Evolutionary conservation across 2,329 filamentous ascomycete genomes (phyloP).

Genomic region (Pseudogymnoascus verrucosus): DNA sequence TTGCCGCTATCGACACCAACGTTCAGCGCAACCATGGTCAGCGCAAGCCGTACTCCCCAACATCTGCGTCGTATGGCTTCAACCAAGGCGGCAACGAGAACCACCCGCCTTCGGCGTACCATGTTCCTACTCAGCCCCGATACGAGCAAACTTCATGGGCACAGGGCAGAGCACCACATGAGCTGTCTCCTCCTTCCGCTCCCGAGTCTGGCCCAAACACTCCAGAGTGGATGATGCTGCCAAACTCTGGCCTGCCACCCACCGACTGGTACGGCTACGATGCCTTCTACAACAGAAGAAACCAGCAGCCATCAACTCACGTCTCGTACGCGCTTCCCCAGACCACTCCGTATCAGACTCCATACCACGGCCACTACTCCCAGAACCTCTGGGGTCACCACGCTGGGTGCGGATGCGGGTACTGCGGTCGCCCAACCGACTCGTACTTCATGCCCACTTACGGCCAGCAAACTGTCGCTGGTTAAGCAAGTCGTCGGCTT

Average conservation of each 20-base stretch:
- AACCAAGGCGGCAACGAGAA: slow-evolving; percentile 35
- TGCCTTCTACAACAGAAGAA: slow-evolving; percentile 36
- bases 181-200: slow-evolving; percentile 45
- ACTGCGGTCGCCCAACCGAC: slow-evolving; percentile 41
- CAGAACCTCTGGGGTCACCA: slow-evolving; percentile 39
- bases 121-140: slow-evolving; percentile 17
- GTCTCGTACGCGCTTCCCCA: slow-evolving; percentile 33
- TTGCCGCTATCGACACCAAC: slow-evolving; percentile 50
- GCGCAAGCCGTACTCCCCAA: slow-evolving; percentile 38
- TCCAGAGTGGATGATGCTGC: slow-evolving; percentile 42
- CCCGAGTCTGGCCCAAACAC: slow-evolving; percentile 46
- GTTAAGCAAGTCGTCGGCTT: slow-evolving; percentile 20
- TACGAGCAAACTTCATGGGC: slow-evolving; percentile 26
- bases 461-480: slow-evolving; percentile 40
- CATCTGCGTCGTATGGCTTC: slow-evolving; percentile 41
- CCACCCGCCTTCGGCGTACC: slow-evolving; percentile 24
- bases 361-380: slow-evolving; percentile 35
- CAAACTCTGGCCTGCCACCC: slow-evolving; percentile 41
- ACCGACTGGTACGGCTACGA: slow-evolving; percentile 44
- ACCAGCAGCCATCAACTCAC: slow-evolving; percentile 22
- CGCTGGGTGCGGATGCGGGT: slow-evolving; percentile 38
- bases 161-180: slow-evolving; percentile 27
- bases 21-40: slow-evolving; percentile 43
- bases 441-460: slow-evolving; percentile 38
- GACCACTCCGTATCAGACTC: slow-evolving; percentile 40